Base-by-base conservation (phyloP, 1,284 basidiomycete species). In the Leccinum huronense region DNA sequence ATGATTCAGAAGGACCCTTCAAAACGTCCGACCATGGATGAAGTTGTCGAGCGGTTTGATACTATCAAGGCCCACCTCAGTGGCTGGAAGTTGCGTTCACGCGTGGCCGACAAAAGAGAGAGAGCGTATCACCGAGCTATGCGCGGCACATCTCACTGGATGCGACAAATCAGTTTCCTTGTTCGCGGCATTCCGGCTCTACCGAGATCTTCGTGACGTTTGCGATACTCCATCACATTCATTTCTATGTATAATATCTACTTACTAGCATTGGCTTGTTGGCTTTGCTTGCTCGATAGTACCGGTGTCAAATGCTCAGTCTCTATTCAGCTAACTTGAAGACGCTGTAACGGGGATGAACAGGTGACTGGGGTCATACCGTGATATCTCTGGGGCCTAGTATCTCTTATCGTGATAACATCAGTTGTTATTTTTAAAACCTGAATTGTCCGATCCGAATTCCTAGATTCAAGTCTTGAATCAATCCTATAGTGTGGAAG, bases 11-110 rank as follows among this genome's bases (percentile, higher is more conserved):
- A 23, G 1, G 69, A 71, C 2, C 71, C 71, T 8, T 67, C 63
- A 8, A 71, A 71, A 11, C 69, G 68, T n/a, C 69, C 69, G 2
- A 60, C 61, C 0, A 72, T 71, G 71, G 45, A 38, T 31, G 63
- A 71, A 3, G 70, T 71, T n/a, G 60, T 68, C 3, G 2, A 40
- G 1, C 63, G 65, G 1, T 70, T 72, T 48, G 23, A 1, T n/a
- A 14, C 2, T 1, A 59, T 69, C 23, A 19, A 31, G 4, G 19
- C 23, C 0, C 4, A 31, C 4, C 67, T 71, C 11, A 59, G 45
- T 13, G 30, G 0, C 1, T 45, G 67, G 71, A 72, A 61, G n/a
- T n/a, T 71, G 27, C 69, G 71, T 16, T 72, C 69, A 7, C 63
- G 69, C 0, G 4, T 71, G 0, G 55, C 62, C 1, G 2, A 9